Base-by-base conservation (phyloP, 495 filamentous ascomycete species). In the Aspergillus cristatus region DNA sequence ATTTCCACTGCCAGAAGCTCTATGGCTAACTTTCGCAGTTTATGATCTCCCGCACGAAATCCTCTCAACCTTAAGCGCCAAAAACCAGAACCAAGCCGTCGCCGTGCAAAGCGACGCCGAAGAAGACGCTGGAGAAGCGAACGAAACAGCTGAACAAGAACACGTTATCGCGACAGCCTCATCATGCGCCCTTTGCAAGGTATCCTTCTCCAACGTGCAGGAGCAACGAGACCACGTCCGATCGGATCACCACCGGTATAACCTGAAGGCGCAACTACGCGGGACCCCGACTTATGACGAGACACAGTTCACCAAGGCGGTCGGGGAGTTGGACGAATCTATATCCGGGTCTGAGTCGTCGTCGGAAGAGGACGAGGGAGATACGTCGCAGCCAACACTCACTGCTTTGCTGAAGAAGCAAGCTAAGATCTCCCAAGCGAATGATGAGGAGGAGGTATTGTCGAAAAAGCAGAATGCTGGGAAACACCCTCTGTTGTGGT, bases 171-270 rank as follows among this genome's bases (percentile, higher is more conserved):
- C 75, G 28, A 76, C 77, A 3, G 73, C 86, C 3, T 87, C 84
- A 28, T 75, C 83, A 15, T 98, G 91, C 52, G 73, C 80, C 3
- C 77, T 97, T 12, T 98, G 91, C 61, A 70, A 71, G 20, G 67
- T 85, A 13, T 63, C 70, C 0, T 91, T 85, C 48, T 46, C 59
- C 17, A 81, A 67, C 17, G 77, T 94, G 17, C 70, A 79, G 48
- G 88, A 95, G 35, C 93, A 98, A 48, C 75, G 84, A 31, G 70
- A 74, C 36, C 91, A 98, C 65, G 77, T 84, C 17, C 79, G 81
- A 37, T 94, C 89, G n/a, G 91, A 98, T 56, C 70, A 90, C 32
- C 91, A 98, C 59, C 72, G 81, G 38, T 97, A 95, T 59, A 98
- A 98, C 54, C 55, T 96, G 34, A 96, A 94, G 57, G 86, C 84